phyloP scores from a whole-genome alignment of 352 stramenopile genomes.

The Globisporangium viniferum region DNA sequence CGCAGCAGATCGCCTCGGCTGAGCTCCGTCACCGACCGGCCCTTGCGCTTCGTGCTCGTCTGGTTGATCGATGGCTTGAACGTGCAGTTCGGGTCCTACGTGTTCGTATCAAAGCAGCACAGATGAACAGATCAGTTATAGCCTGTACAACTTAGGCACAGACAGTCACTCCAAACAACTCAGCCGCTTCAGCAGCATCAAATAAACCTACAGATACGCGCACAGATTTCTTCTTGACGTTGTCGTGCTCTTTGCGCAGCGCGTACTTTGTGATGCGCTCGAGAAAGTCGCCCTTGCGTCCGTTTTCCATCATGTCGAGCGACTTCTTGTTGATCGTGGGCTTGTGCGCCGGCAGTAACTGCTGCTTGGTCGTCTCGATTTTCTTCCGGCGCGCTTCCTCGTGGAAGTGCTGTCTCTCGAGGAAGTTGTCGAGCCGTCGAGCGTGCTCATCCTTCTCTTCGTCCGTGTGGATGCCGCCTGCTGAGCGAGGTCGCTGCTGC shows the following conservation, averaged over 20 bases:
- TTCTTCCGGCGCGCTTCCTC: conserved; percentile 64
- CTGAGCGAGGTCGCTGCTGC: conserved; percentile 47
- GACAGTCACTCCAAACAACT: too few relatives aligned
- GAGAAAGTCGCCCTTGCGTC: conserved; percentile 77
- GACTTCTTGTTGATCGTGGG: conserved; percentile 83
- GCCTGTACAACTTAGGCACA: too few relatives aligned
- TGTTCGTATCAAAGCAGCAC: neutral
- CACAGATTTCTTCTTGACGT: conserved; percentile 72
- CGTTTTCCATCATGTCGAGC: conserved; percentile 75
- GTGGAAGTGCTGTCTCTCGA: conserved; percentile 73
- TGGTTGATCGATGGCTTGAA: conserved; percentile 85
- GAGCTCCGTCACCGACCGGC: conserved; percentile 73
- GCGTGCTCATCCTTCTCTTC: conserved; percentile 51
- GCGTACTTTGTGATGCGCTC: conserved; percentile 76
- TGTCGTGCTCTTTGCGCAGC: conserved; percentile 74
- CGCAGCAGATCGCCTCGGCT: conserved; percentile 74
- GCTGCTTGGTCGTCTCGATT: conserved; percentile 60
- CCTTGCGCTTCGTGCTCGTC: conserved; percentile 53
- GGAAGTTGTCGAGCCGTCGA: conserved; percentile 61
- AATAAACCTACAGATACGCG: conserved; percentile 40
- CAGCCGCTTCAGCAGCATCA: too few relatives aligned
- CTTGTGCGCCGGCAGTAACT: conserved; percentile 53
- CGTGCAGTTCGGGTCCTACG: conserved; percentile 76
- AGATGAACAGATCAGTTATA: neutral
- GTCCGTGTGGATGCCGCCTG: conserved; percentile 34